Evolutionary conservation across 164 flowering plant species (phyloP).

Genomic region (Liriodendron chinense): DNA sequence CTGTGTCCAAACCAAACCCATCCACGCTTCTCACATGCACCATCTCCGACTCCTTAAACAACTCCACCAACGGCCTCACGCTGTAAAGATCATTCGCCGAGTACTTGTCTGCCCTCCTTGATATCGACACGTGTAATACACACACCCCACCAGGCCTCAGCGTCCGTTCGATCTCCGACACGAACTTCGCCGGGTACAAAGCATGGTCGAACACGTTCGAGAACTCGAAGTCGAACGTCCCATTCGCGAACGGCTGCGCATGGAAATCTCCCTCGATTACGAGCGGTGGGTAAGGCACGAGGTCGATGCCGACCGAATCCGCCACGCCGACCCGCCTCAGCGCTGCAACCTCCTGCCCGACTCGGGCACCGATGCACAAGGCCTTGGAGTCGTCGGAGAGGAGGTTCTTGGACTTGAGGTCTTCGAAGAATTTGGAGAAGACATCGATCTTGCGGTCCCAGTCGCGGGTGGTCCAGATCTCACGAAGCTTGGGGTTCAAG

Average conservation of each 20-base stretch:
- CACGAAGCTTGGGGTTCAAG: conserved; percentile 62
- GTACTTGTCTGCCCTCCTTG: conserved; percentile 59
- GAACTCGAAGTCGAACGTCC: conserved; percentile 80
- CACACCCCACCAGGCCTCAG: conserved; percentile 69
- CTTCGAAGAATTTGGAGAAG: conserved; percentile 40
- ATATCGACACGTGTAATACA: conserved; percentile 72
- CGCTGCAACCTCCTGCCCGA: conserved; percentile 85
- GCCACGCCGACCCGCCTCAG: conserved; percentile 56
- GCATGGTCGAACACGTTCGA: conserved; percentile 96
- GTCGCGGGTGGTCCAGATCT: conserved; percentile 76
- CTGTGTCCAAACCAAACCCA: conserved; percentile 86
- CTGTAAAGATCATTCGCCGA: conserved; percentile 81
- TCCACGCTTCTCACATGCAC: conserved; percentile 57
- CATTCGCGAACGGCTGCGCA: conserved; percentile 63
- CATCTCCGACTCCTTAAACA: conserved; percentile 52
- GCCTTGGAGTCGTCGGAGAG: conserved; percentile 52
- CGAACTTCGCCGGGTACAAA: conserved; percentile 64
- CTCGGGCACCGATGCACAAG: conserved; percentile 76
- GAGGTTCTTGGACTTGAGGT: conserved; percentile 31
- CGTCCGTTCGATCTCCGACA: conserved; percentile 86
- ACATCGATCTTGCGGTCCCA: conserved; percentile 76
- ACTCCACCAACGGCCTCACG: conserved; percentile 46
- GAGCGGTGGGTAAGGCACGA: conserved; percentile 82
- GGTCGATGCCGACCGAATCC: conserved; percentile 74
- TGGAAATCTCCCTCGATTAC: conserved; percentile 81